These are phyloP conservation scores for Gracilaria gracilis DNA, from an alignment of 23 red algal genomes.

Conservation along the genomic window DNA sequence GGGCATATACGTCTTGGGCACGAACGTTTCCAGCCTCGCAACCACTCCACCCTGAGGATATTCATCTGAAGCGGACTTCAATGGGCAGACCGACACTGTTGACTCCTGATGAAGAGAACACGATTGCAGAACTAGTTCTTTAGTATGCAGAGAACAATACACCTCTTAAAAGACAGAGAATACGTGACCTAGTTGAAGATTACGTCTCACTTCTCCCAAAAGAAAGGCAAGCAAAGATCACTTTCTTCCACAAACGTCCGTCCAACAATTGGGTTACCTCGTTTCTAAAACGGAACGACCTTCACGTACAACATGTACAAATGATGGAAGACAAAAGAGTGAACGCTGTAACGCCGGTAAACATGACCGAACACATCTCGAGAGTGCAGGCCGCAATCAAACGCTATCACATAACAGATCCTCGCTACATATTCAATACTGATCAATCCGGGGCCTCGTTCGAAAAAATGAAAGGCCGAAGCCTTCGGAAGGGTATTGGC, in stretches of 20 bases:
- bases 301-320: not conserved
- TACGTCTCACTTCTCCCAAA: not conserved
- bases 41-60: not conserved
- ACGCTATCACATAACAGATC: conserved; percentile 2
- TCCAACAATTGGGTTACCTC: conserved; percentile 16
- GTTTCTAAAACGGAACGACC: not conserved
- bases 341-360: not conserved
- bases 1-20: not conserved
- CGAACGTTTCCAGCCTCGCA: not conserved
- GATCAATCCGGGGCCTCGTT: conserved; percentile 26
- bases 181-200: too few relatives aligned
- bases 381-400: conserved; percentile 29
- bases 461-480: not conserved
- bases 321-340: conserved; percentile 37
- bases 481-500: conserved; percentile 17
- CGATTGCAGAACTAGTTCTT: not conserved
- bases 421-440: conserved; percentile 30
- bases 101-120: conserved; percentile 16
- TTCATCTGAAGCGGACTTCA: not conserved
- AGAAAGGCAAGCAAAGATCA: not conserved
- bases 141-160: too few relatives aligned
- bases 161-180: too few relatives aligned
- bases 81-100: not conserved
- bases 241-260: conserved; percentile 18
- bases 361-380: not conserved